These are phyloP conservation scores for Pterulicium gracile DNA, from an alignment of 1,284 basidiomycete species.

Conservation along the genomic window DNA sequence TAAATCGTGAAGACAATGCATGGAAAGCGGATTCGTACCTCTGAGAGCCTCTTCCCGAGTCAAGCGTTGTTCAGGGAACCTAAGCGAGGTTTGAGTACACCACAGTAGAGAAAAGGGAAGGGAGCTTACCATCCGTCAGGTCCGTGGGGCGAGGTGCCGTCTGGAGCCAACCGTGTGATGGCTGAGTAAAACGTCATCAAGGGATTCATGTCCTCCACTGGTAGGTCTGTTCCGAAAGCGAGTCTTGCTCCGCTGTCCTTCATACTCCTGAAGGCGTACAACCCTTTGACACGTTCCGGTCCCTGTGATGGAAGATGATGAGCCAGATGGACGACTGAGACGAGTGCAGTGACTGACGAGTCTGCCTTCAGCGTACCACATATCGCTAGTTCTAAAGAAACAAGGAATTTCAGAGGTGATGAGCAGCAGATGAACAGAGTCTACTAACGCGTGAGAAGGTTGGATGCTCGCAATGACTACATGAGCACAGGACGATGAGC, in stretches of 20 bases:
- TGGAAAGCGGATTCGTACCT: slow-evolving; percentile 30
- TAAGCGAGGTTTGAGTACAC: slow-evolving; percentile 16
- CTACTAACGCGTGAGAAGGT: slow-evolving; percentile 75
- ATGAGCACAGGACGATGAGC: slow-evolving; percentile 7
- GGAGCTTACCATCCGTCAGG: slow-evolving; percentile 62
- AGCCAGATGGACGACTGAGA: slow-evolving; percentile 4
- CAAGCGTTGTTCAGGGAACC: slow-evolving; percentile 76
- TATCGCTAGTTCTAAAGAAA: slow-evolving; percentile 61
- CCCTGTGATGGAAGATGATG: slow-evolving; percentile 35
- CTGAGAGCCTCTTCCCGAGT: slow-evolving; percentile 62
- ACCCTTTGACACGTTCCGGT: slow-evolving; percentile 69
- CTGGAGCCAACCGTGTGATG: slow-evolving; percentile 62
- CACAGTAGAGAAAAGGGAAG: no score
- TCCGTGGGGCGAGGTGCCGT: slow-evolving; percentile 76
- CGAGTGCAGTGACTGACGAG: slow-evolving; percentile 35
- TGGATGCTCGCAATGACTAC: slow-evolving; percentile 73
- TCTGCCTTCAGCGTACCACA: slow-evolving; percentile 82
- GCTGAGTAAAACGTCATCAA: slow-evolving; percentile 79
- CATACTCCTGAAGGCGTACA: slow-evolving; percentile 80
- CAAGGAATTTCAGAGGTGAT: neutral
- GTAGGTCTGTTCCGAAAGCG: slow-evolving; percentile 81
- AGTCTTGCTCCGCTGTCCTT: slow-evolving; percentile 51
- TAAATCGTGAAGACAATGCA: neutral
- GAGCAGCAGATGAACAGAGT: neutral
- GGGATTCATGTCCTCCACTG: slow-evolving; percentile 76